phyloP scores from a whole-genome alignment of 2,329 filamentous ascomycete genomes.

The Pezicula neosporulosa region DNA sequence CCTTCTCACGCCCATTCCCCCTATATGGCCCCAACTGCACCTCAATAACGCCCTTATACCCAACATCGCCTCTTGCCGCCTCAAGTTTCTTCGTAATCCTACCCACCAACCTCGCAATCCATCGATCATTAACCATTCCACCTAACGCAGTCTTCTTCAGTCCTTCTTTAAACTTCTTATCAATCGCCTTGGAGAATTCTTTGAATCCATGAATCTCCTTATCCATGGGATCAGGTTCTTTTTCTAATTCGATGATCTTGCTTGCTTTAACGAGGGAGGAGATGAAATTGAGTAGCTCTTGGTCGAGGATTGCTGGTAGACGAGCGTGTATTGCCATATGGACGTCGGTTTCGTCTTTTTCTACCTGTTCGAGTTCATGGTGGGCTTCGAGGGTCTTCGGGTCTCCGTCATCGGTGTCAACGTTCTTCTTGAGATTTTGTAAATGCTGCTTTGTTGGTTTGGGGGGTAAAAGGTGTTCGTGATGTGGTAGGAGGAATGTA shows the following conservation, averaged over 20 bases:
- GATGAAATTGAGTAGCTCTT: constrained; percentile 49
- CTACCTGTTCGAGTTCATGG: constrained; percentile 34
- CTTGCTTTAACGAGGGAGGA: constrained; percentile 52
- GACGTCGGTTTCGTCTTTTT: constrained; percentile 45
- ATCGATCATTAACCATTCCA: constrained; percentile 47
- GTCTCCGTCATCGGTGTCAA: constrained; percentile 38
- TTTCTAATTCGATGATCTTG: constrained; percentile 52
- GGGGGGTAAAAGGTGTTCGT: constrained; percentile 47
- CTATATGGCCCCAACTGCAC: constrained; percentile 26
- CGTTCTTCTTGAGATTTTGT: constrained; percentile 30
- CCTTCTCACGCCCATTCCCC: constrained; percentile 7
- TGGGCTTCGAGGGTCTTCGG: constrained; percentile 38
- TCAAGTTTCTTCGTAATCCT: constrained; percentile 46
- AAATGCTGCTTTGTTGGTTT: constrained; percentile 31
- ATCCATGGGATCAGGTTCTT: constrained; percentile 29
- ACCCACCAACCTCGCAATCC: constrained; percentile 51
- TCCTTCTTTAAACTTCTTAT: constrained; percentile 35
- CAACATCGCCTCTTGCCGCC: constrained; percentile 44
- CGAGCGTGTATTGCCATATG: constrained; percentile 43
- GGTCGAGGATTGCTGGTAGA: constrained; percentile 46
- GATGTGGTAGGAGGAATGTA: constrained; percentile 47
- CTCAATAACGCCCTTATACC: constrained; percentile 45
- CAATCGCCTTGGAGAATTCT: constrained; percentile 26
- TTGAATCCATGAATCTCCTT: constrained; percentile 25
- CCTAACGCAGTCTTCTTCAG: constrained; percentile 43